A percentile compares a stretch with the other conserved stretches of the same genome.
Evolutionary conservation across 2,329 filamentous ascomycete genomes (phyloP).

Genomic region (Pyrenochaeta sp.): DNA sequence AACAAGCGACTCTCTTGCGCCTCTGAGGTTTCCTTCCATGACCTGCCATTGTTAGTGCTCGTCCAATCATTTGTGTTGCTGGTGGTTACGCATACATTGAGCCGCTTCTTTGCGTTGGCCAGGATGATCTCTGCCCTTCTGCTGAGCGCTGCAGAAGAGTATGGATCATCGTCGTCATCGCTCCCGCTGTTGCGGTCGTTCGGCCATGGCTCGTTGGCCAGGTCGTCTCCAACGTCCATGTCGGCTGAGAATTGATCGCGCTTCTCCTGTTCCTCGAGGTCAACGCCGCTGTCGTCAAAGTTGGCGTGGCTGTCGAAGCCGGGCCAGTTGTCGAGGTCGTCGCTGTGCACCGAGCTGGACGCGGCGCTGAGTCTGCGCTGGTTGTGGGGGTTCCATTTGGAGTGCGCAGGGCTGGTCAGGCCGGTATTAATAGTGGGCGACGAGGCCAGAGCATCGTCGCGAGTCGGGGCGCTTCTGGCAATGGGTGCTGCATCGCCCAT

Average conservation of each 20-base stretch:
- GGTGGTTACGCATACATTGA: conserved; percentile 70
- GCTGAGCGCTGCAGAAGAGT: conserved; percentile 66
- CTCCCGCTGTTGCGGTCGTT: conserved; percentile 51
- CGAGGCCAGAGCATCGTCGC: conserved; percentile 38
- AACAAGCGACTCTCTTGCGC: conserved; percentile 74
- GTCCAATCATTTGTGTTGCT: conserved; percentile 5
- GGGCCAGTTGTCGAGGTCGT: conserved; percentile 54
- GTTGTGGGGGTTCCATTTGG: conserved; percentile 26
- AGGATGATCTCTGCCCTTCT: conserved; percentile 88
- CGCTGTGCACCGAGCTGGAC: conserved; percentile 54
- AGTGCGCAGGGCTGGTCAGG: conserved; percentile 17
- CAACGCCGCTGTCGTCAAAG: conserved; percentile 46
- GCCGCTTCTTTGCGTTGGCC: conserved; percentile 86
- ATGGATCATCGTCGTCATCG: conserved; percentile 63
- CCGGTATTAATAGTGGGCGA: conserved; percentile 42
- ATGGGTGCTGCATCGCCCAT: conserved; percentile 31
- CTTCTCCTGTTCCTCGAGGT: conserved; percentile 42
- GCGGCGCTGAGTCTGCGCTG: conserved; percentile 40
- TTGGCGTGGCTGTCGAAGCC: conserved; percentile 40
- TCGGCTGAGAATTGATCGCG: conserved; percentile 39
- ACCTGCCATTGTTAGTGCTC: conserved; percentile 63
- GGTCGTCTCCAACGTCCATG: conserved; percentile 45
- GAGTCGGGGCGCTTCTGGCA: conserved; percentile 17
- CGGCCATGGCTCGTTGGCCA: conserved; percentile 45
- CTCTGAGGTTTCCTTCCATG: conserved; percentile 90